Percentiles rank a stretch among this genome's conserved stretches.
These are phyloP conservation scores for Aureobasidium leucospermi DNA, from an alignment of 2,329 filamentous ascomycete genomes.

Conservation along the genomic window DNA sequence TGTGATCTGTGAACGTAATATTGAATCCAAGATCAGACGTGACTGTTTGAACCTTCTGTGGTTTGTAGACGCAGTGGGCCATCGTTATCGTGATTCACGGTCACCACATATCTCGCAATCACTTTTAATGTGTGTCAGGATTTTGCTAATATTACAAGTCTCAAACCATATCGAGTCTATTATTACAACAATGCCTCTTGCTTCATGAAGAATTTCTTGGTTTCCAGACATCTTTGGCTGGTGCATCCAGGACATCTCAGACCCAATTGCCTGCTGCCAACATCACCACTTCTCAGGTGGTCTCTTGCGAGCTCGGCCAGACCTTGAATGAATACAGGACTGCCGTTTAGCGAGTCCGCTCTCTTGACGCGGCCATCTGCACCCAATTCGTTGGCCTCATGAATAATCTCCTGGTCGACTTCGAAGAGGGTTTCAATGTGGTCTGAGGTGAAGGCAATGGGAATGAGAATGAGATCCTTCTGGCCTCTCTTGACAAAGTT, in stretches of 20 bases:
- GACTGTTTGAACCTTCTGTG: too few relatives aligned
- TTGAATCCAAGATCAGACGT: too few relatives aligned
- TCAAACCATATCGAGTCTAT: neutral
- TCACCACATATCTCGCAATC: too few relatives aligned
- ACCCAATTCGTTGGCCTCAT: conserved; percentile 69
- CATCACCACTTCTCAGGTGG: conserved; percentile 63
- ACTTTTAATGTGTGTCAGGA: neutral
- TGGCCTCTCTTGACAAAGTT: conserved; percentile 86
- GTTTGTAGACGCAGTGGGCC: too few relatives aligned
- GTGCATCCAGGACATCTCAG: conserved; percentile 89
- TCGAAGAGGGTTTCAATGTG: conserved; percentile 97
- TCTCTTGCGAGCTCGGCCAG: conserved; percentile 78
- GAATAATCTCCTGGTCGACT: conserved; percentile 89
- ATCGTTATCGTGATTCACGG: too few relatives aligned
- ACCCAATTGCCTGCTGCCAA: conserved; percentile 79
- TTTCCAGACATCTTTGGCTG: conserved; percentile 78
- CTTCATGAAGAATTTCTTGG: conserved; percentile 56
- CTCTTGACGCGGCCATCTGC: conserved; percentile 64
- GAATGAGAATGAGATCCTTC: conserved; percentile 83
- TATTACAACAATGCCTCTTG: conserved; percentile 19
- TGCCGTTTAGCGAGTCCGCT: conserved; percentile 87
- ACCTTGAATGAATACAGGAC: conserved; percentile 79
- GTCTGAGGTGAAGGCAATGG: conserved; percentile 97
- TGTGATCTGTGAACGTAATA: too few relatives aligned
- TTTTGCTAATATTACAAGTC: neutral